Conservation (phyloP, 108 stramenopile species). For the Pseudonitzschia multistriata region DNA sequence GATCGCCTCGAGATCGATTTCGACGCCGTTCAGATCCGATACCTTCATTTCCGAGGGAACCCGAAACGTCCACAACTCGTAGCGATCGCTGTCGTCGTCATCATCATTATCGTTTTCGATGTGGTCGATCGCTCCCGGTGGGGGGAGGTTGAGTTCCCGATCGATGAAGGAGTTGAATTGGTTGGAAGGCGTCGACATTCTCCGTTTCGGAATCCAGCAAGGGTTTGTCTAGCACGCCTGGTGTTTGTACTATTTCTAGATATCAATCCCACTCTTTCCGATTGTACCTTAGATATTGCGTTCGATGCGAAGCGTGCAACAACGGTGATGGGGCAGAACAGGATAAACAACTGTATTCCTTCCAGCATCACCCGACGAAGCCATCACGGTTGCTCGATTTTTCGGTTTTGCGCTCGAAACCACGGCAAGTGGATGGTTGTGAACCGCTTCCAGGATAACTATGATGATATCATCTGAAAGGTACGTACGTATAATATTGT, state of each 20-base stretch:
- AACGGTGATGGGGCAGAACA: too few species aligned
- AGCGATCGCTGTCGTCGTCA: constrained; percentile 26
- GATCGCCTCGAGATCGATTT: constrained; percentile 23
- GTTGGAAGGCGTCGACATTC: background rate
- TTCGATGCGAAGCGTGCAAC: too few species aligned
- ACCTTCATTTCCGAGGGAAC: constrained; percentile 57
- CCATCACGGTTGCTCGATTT: background rate
- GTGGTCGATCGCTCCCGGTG: background rate
- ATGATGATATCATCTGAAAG: background rate
- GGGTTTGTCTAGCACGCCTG: too few species aligned
- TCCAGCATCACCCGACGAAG: too few species aligned
- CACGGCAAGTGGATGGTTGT: background rate
- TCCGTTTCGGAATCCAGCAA: too few species aligned
- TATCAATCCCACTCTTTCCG: too few species aligned
- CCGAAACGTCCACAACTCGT: constrained; percentile 72
- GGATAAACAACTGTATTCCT: too few species aligned
- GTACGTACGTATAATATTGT: too few species aligned
- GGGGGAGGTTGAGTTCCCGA: background rate
- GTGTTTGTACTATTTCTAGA: too few species aligned
- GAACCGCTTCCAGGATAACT: background rate
- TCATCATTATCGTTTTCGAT: background rate
- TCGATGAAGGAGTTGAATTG: constrained; percentile 4
- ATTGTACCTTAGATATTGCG: too few species aligned
- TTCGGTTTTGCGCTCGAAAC: background rate
- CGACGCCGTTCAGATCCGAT: constrained; percentile 40